Base-by-base conservation (phyloP, 148 eudicot species). In the Diospyros kaki region DNA sequence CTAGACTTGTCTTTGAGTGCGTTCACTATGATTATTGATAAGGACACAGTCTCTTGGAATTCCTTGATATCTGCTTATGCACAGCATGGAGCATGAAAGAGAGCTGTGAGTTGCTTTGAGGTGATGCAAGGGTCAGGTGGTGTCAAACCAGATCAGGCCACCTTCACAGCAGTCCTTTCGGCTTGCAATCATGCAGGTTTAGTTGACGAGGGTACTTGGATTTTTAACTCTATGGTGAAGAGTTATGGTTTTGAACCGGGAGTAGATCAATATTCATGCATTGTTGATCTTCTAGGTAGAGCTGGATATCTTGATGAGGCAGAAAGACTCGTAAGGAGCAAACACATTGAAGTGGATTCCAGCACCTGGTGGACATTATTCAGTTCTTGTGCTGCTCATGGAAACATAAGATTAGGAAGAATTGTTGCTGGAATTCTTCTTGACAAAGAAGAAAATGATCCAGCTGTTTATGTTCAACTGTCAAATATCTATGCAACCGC, bases 151-250 rank as follows among this genome's bases (percentile, higher is more conserved):
- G 98, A 91, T 81, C 76, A 82, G 53, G 87, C 88, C 59, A 91
- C 91, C 5, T 86, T 89, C 76, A 91, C 92, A 54, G 84, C 87
- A 42, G 86, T 89, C 66, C 87, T 91, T n/a, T 85, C 93, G 68
- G 98, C 96, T 83, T 90, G 96, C 70, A 89, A 96, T 58, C 98
- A 85, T 76, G 69, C 96, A n/a, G 96, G 96, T 72, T 78, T 93
- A 73, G 83, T 91, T 9, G 73, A 74, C 64, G 89, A 91, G 3
- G 98, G 92, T 38, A 75, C 83, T 73, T 64, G 69, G 9, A 81
- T 89, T 73, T 93, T 93, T 75, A 87, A 86, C 71, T 78, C 84
- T 13, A 85, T 91, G 91, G 87, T 88, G 18, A 82, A 80, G 58
- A 73, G 72, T 58, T 86, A 84, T 64, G 85, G 84, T 28, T 68